A percentile compares a stretch with the other conserved stretches of the same genome.
phyloP scores from a whole-genome alignment of 2,329 filamentous ascomycete species.

The Aureobasidium sp. region DNA sequence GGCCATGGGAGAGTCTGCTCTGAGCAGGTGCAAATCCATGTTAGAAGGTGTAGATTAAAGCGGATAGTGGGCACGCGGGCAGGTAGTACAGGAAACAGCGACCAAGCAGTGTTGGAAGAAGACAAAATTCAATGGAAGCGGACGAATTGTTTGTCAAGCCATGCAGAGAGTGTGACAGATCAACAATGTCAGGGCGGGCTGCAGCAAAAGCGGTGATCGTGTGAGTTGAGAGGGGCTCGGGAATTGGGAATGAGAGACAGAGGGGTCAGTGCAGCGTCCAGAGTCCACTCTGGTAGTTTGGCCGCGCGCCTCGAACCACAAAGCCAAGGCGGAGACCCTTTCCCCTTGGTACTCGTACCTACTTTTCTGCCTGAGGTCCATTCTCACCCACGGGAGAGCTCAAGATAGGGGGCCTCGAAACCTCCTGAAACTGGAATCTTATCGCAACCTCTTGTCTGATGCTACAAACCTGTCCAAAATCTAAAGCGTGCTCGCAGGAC shows the following conservation, averaged over 20 bases:
- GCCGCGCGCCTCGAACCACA: neutral
- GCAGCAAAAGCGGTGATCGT: neutral
- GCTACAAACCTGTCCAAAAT: neutral
- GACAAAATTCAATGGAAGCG: neutral
- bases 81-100: slow-evolving; percentile 3
- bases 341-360: neutral
- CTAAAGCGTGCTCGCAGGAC: neutral
- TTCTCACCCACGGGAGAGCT: neutral
- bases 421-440: neutral
- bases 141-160: neutral
- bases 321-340: neutral
- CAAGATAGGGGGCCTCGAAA: neutral
- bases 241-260: slow-evolving; percentile 1
- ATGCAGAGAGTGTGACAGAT: neutral
- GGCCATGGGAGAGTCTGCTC: slow-evolving; percentile 28
- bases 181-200: neutral
- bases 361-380: neutral
- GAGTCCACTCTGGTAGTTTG: neutral
- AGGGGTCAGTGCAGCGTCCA: neutral
- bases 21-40: slow-evolving; percentile 16
- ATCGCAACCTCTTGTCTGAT: neutral
- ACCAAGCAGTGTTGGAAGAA: neutral
- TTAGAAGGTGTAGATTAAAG: slow-evolving; percentile 1
- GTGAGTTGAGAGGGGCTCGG: slow-evolving; percentile 7
- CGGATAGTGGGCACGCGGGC: neutral